A percentile compares a stretch with the other conserved stretches of the same genome.
Conservation (phyloP, 352 stramenopile genomes). For the Phytophthora podocarpi region DNA sequence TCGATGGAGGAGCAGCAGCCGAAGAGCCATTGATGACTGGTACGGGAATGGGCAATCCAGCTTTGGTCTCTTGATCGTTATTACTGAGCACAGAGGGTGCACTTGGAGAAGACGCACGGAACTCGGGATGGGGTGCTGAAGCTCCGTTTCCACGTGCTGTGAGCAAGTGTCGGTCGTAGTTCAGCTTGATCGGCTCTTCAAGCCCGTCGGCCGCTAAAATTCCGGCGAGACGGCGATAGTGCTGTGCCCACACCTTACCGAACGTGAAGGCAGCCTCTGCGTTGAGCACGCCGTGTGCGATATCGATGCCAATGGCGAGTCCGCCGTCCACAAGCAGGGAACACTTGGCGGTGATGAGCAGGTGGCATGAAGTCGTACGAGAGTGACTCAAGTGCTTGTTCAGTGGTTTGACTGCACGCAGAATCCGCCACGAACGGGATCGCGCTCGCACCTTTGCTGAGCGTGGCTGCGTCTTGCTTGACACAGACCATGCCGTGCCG, state of each 20-base stretch:
- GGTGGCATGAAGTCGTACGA: conserved; percentile 4
- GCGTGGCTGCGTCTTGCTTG: background rate
- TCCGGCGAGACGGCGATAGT: background rate
- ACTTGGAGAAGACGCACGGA: background rate
- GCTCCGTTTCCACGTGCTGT: background rate
- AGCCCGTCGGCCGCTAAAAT: background rate
- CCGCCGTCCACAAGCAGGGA: background rate
- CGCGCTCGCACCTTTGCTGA: background rate
- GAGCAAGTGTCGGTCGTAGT: background rate
- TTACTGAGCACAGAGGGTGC: too few species aligned
- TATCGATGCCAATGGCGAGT: background rate
- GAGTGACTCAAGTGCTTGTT: background rate
- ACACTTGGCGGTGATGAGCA: background rate
- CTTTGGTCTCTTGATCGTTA: too few species aligned
- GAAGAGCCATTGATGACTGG: background rate
- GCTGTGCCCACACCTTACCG: conserved; percentile 1
- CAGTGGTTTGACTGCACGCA: background rate
- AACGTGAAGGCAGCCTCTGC: conserved; percentile 1
- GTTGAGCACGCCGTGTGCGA: conserved; percentile 1
- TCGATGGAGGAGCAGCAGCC: background rate
- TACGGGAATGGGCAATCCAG: too few species aligned
- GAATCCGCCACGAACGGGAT: background rate
- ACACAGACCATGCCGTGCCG: background rate
- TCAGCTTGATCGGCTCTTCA: conserved; percentile 1
- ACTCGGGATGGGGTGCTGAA: background rate